Evolutionary conservation across 2,329 filamentous ascomycete genomes (phyloP).

Genomic region (Mycosphaerella sp.): DNA sequence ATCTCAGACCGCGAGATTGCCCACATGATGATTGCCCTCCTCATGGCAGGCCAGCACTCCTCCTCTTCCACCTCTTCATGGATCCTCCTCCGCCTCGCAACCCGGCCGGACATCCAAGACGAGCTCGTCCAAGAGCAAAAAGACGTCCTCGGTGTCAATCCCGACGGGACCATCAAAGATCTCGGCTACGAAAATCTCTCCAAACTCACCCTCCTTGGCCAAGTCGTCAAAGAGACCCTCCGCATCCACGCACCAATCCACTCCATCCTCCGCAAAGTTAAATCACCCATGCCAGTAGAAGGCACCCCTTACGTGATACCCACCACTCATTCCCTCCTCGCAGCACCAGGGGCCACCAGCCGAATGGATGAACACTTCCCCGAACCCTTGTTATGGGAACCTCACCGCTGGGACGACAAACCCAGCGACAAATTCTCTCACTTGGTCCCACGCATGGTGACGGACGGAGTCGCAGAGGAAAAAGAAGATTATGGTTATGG

Average conservation of each 20-base stretch:
- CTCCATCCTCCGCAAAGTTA: constrained; percentile 89
- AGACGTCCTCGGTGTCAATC: constrained; percentile 61
- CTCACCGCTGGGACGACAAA: constrained; percentile 77
- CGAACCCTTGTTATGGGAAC: constrained; percentile 76
- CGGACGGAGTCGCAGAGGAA: constrained; percentile 42
- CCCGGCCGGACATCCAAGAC: constrained; percentile 69
- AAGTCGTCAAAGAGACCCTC: constrained; percentile 86
- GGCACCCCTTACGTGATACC: constrained; percentile 80
- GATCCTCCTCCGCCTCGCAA: constrained; percentile 76
- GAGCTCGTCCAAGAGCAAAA: constrained; percentile 81
- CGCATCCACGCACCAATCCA: constrained; percentile 89
- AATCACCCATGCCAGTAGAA: constrained; percentile 75
- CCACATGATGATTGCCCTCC: constrained; percentile 88
- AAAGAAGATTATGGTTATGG: constrained; percentile 93
- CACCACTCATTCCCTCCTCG: constrained; percentile 70
- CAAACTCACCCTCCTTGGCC: constrained; percentile 72
- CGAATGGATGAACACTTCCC: constrained; percentile 71
- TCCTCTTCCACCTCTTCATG: constrained; percentile 78
- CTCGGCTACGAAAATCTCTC: constrained; percentile 72
- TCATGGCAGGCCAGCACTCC: constrained; percentile 89
- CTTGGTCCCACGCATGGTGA: constrained; percentile 27
- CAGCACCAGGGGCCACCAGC: constrained; percentile 76
- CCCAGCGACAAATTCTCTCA: constrained; percentile 39
- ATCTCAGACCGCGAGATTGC: constrained; percentile 82
- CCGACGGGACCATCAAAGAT: constrained; percentile 51